Percentiles rank a stretch among this genome's conserved stretches.
These are phyloP conservation scores for Strigomonas culicis DNA, from an alignment of 208 protist genomes.

Conservation along the genomic window DNA sequence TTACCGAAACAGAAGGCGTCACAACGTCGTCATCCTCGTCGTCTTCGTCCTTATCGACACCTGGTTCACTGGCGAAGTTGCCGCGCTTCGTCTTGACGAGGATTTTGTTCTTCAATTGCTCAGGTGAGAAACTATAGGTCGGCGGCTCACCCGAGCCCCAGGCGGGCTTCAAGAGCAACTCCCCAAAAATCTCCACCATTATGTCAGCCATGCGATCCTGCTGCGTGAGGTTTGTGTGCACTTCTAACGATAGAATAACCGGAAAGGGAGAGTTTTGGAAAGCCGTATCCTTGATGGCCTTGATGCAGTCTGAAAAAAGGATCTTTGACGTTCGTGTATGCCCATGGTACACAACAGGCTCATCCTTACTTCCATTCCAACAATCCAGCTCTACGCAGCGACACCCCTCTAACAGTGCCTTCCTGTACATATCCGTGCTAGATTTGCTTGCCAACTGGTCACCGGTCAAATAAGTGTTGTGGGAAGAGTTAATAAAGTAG, in stretches of 20 bases:
- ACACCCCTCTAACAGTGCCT: conserved; percentile 66
- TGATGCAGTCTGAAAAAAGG: conserved; percentile 49
- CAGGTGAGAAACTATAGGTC: conserved; percentile 43
- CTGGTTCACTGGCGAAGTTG: conserved; percentile 21
- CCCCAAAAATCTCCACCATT: conserved; percentile 47
- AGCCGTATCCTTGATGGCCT: conserved; percentile 55
- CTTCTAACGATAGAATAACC: conserved; percentile 78
- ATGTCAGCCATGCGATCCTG: conserved; percentile 73
- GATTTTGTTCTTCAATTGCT: conserved; percentile 49
- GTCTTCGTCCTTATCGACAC: conserved; percentile 39
- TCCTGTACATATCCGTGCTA: conserved; percentile 58
- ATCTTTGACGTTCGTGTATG: conserved; percentile 78
- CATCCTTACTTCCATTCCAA: conserved; percentile 62
- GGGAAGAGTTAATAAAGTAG: conserved; percentile 93
- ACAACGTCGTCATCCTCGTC: conserved; percentile 17
- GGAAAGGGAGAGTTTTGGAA: conserved; percentile 66
- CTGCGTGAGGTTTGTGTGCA: conserved; percentile 62
- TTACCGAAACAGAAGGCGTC: conserved; percentile 4
- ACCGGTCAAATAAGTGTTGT: conserved; percentile 96
- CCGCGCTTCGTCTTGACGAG: conserved; percentile 57
- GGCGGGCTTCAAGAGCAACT: conserved; percentile 39
- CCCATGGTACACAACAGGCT: conserved; percentile 84
- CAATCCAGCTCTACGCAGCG: conserved; percentile 85
- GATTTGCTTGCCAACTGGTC: conserved; percentile 86
- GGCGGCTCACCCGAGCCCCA: conserved; percentile 35